Base-by-base conservation (phyloP, 768 basidiomycete genomes). In the Guyanaporus albipodus region DNA sequence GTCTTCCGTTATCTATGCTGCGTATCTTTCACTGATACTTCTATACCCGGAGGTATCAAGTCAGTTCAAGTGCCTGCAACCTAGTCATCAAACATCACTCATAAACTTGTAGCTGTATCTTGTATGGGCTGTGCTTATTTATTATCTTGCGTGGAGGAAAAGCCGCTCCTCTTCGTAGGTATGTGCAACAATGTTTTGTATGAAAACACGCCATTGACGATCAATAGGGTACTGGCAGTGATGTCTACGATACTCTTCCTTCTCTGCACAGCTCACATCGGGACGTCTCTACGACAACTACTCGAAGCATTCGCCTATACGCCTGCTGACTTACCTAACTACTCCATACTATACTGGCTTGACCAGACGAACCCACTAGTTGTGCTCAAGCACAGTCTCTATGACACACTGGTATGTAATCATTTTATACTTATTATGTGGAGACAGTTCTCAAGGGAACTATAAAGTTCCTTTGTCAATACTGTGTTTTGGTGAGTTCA, bases 281-380 rank as follows among this genome's bases (percentile, higher is more conserved):
- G 19, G 15, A 18, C 19, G 8, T 50, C 48, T 24, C 23, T 44
- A 8, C 48, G 9, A 22, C 22, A 43, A 39, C n/a, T 39, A 8
- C 48, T 50, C 3, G 37, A 44, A 7, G 33, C 33, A 1, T 50
- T 50, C 9, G 28, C 44, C 14, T 42, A 49, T 18, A 23, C 8
- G 15, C 33, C 41, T 11, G 12, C 15, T 4, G 18, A 34, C 15
- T 8, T 34, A 9, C 26, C 31, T 5, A 4, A 38, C 21, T 51
- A 48, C 31, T 42, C 40, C 7, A 31, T 17, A 8, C 34, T 4
- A 23, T 52, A 43, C n/a, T 49, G 47, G 48, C 14, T 52, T 33
- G 21, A 43, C 22, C 19, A 8, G 11, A 6, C 24, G 1, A 5
- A 18, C 35, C 22, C 10, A 15, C 18, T 18, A 22, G 4, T 2